Conservation (phyloP, 192 early-diverging fungal genomes). For the Backusella sp. region DNA sequence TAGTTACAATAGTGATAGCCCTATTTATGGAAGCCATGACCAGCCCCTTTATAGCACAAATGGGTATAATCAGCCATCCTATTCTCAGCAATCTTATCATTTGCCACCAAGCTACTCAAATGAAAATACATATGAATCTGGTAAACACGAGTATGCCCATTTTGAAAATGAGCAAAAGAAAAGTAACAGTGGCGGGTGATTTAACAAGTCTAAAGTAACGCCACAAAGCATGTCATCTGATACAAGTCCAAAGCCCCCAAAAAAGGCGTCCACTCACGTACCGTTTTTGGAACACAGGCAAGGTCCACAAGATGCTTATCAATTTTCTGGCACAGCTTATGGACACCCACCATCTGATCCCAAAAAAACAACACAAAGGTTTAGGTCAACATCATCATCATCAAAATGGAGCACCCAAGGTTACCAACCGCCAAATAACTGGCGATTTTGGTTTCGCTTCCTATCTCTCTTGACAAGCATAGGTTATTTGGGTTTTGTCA, state of each 20-base stretch:
- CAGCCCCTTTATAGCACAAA: not conserved
- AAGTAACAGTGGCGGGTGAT: not conserved
- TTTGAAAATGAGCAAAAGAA: not conserved
- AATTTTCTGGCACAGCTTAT: slow-evolving; percentile 31
- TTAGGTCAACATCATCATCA: not conserved
- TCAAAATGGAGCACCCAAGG: not conserved
- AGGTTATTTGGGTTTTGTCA: slow-evolving; percentile 35
- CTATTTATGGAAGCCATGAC: not conserved
- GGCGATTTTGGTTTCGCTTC: slow-evolving; percentile 24
- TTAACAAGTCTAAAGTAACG: not conserved
- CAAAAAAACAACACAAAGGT: not conserved
- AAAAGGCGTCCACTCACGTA: not conserved
- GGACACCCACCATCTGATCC: slow-evolving; percentile 5
- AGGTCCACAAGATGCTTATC: slow-evolving; percentile 18
- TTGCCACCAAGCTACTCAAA: not conserved
- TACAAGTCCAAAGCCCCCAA: not conserved
- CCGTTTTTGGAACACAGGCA: not conserved
- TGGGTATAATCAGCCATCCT: not conserved
- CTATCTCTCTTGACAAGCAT: slow-evolving; percentile 24
- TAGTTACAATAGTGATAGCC: not conserved
- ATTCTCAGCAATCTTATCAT: not conserved
- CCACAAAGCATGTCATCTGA: not conserved
- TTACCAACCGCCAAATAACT: slow-evolving; percentile 8
- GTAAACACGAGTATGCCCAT: not conserved
- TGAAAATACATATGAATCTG: not conserved